Evolutionary conservation across 306 rosid genomes (phyloP).

Genomic region (Quercus rubra): DNA sequence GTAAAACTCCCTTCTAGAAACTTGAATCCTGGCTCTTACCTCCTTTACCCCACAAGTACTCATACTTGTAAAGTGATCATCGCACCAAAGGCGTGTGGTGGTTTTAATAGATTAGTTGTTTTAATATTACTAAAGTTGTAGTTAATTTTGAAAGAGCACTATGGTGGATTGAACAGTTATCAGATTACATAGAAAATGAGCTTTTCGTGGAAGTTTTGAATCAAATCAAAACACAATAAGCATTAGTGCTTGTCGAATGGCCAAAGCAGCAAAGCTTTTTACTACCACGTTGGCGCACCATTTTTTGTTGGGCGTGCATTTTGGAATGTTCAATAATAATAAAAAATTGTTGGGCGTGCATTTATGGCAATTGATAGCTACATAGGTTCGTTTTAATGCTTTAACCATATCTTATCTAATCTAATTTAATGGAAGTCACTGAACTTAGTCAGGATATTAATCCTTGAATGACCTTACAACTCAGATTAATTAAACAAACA

Average conservation of each 20-base stretch:
- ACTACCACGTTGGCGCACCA: neutral
- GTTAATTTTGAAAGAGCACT: neutral
- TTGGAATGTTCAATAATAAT: neutral
- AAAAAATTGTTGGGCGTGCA: neutral
- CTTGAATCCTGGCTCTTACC: fast-evolving
- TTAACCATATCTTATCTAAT: no score
- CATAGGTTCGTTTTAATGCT: neutral
- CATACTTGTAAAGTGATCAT: no score
- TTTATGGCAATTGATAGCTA: neutral
- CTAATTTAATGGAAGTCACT: no score
- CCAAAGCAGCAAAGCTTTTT: neutral
- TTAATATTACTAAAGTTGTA: neutral
- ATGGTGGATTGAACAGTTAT: constrained; percentile 11
- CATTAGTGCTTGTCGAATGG: neutral
- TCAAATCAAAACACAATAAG: neutral
- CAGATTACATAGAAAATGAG: neutral
- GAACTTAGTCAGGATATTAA: no score
- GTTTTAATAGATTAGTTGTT: neutral
- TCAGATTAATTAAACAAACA: no score
- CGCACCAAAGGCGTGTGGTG: fast-evolving
- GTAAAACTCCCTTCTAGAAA: fast-evolving
- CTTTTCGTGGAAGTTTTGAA: neutral
- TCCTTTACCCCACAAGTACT: fast-evolving
- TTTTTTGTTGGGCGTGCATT: neutral
- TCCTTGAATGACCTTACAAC: no score